A percentile compares a stretch with the other conserved stretches of the same genome.
Conservation (phyloP, 164 flowering plant genomes). For the Aristolochia fimbriata region DNA sequence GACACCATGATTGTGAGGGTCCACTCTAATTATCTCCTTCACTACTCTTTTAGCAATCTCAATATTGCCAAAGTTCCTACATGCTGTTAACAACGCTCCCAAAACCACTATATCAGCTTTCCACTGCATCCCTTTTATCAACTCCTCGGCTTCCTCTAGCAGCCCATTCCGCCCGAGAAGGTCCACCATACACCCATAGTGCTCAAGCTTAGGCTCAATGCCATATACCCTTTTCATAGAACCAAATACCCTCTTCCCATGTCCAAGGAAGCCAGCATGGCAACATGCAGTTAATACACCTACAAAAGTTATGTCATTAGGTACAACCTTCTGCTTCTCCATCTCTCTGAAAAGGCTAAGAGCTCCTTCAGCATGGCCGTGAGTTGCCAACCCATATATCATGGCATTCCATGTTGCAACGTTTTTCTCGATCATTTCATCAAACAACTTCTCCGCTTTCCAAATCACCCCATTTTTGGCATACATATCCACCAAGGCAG, state of each 20-base stretch:
- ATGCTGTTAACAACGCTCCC: slow-evolving; percentile 54
- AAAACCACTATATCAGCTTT: slow-evolving; percentile 49
- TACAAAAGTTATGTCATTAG: slow-evolving; percentile 43
- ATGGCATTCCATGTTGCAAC: slow-evolving; percentile 58
- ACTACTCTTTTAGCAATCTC: slow-evolving; percentile 42
- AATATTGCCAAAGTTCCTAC: slow-evolving; percentile 35
- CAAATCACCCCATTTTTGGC: slow-evolving; percentile 48
- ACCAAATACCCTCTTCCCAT: slow-evolving; percentile 34
- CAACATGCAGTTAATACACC: slow-evolving; percentile 66
- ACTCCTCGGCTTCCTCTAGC: slow-evolving; percentile 46
- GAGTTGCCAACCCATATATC: slow-evolving; percentile 52
- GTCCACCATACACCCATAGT: slow-evolving; percentile 63
- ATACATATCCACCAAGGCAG: slow-evolving; percentile 65
- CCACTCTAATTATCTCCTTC: slow-evolving; percentile 30
- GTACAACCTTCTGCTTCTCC: slow-evolving; percentile 19
- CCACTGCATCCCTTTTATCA: slow-evolving; percentile 46
- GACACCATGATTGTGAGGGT: slow-evolving; percentile 41
- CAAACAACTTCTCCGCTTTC: slow-evolving; percentile 31
- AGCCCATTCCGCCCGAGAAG: slow-evolving; percentile 45
- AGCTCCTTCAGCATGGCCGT: slow-evolving; percentile 49
- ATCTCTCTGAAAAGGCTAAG: slow-evolving; percentile 30
- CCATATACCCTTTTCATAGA: slow-evolving; percentile 37
- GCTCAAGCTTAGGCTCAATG: slow-evolving; percentile 50
- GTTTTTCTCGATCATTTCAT: slow-evolving; percentile 33
- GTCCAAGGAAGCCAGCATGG: slow-evolving; percentile 47